A percentile compares a stretch with the other conserved stretches of the same genome.
These are phyloP conservation scores for Cetradonia linearis DNA, from an alignment of 495 filamentous ascomycete species.

Conservation along the genomic window DNA sequence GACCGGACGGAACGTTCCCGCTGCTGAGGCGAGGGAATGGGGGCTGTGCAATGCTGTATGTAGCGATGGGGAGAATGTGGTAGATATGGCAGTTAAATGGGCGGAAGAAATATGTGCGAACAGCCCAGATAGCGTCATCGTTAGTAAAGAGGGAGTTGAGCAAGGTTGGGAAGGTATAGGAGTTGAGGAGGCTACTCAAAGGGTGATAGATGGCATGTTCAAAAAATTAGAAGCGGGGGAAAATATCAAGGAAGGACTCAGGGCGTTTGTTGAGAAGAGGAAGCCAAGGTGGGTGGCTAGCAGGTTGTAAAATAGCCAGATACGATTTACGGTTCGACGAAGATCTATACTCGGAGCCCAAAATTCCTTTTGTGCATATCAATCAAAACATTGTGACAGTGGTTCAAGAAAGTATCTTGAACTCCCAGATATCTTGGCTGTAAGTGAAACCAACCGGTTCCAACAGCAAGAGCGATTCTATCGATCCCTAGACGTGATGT, in stretches of 20 bases:
- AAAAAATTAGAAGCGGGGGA: slow-evolving; percentile 49
- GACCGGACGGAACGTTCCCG: slow-evolving; percentile 48
- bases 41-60: slow-evolving; percentile 61
- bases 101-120: slow-evolving; percentile 45
- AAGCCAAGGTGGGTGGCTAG: slow-evolving; percentile 60
- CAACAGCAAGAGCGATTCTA: not conserved
- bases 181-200: slow-evolving; percentile 51
- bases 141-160: slow-evolving; percentile 54
- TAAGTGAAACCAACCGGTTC: not conserved
- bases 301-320: slow-evolving; percentile 48
- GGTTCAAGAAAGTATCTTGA: not conserved
- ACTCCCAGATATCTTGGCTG: not conserved
- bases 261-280: slow-evolving; percentile 72
- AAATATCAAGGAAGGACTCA: slow-evolving; percentile 70
- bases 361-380: not conserved
- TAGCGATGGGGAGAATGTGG: slow-evolving; percentile 44
- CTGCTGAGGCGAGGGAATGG: slow-evolving; percentile 53
- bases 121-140: slow-evolving; percentile 64
- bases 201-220: slow-evolving; percentile 50
- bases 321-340: not conserved
- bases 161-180: slow-evolving; percentile 56
- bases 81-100: slow-evolving; percentile 21
- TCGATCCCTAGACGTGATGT: not conserved
- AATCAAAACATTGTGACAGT: not conserved
- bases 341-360: not conserved